A percentile compares a stretch with the other conserved stretches of the same genome.
phyloP scores from a whole-genome alignment of 345 rosid species.

The Pseudoturritis turrita region DNA sequence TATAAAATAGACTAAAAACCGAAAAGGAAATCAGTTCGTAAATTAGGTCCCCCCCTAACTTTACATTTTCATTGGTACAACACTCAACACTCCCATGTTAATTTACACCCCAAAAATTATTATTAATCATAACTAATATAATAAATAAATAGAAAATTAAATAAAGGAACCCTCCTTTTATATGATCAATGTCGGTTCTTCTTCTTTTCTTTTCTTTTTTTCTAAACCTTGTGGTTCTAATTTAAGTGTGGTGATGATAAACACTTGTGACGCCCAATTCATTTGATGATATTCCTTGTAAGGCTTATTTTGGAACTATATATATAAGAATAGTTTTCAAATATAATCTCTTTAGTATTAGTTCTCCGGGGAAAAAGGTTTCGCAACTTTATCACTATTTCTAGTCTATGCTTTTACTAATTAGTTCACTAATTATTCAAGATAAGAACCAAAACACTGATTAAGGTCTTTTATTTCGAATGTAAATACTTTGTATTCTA shows the following conservation, averaged over 20 bases:
- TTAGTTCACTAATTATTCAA: not conserved
- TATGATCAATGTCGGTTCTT: conserved; percentile 10
- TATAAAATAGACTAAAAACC: conserved; percentile 25
- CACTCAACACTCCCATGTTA: conserved; percentile 22
- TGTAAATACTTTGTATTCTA: not conserved
- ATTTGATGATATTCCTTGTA: conserved; percentile 6
- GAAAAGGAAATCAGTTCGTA: conserved; percentile 26
- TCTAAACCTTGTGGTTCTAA: conserved; percentile 11
- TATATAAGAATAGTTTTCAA: not conserved
- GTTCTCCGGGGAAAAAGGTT: not conserved
- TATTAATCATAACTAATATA: not conserved
- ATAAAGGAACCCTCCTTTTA: conserved; percentile 13
- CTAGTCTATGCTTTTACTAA: not conserved
- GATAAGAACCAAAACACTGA: not conserved
- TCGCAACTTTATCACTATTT: not conserved
- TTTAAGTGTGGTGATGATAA: not conserved
- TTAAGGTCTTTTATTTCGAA: not conserved
- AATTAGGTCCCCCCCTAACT: conserved; percentile 31
- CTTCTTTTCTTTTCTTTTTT: not conserved
- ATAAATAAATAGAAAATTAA: not conserved
- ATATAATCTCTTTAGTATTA: not conserved
- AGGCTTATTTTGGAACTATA: conserved; percentile 2
- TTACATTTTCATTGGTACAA: conserved; percentile 34
- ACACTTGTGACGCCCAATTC: not conserved
- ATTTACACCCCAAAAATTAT: conserved; percentile 16